Evolutionary conservation across 78 protist species (phyloP), one percentile per base, ranked within the genome.

Genomic region (Monosiga brevicollis): DNA sequence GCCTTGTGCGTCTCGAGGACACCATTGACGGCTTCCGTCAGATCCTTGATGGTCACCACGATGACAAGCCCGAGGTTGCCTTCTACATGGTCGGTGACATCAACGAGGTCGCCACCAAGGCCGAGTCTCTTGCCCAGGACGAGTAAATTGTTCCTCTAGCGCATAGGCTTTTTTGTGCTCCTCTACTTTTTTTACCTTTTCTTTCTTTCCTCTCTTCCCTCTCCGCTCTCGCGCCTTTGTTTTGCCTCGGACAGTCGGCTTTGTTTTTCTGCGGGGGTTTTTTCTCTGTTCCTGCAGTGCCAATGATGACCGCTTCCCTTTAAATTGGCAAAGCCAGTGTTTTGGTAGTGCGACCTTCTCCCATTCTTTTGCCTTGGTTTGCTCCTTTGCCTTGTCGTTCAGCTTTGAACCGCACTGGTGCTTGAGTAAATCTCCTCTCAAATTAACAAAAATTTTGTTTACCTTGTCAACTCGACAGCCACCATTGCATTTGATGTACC

Each of bases 31-130:
- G 94, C 40, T 95, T 96, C 97, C 84, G 84, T 85, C 29, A 43
- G 55, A 73, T 96, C 70, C 70, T 94, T 41, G 73, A 70, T 15
- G 99, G 99, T 75, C 80, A 90, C 85, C 85, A 86, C 86, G 99
- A 96, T 86, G 94, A 95, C 87, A 62, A 93, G 70, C 98, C 98
- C 78, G 98, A 97, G 90, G 39, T 38, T 40, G 99, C 99, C 75
- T 97, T 97, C 94, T 95, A 93, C 93, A 97, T 97, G 99, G 93
- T 93, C 35, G 98, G 99, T 42, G 82, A 73, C 82, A 94, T 96
- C 73, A 91, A 85, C 42, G 94, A 90, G 84, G 97, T 86, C 86
- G 81, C 78, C 34, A 88, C 38, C 29, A 95, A 93, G 90, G 96
- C 96, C 81, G 90, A 87, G 80, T 80, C 79, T 84, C 38, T 94